Evolutionary conservation across 83 land plant species (phyloP), one percentile per base, ranked within the genome.

Genomic region (Diphasiastrum complanatum): DNA sequence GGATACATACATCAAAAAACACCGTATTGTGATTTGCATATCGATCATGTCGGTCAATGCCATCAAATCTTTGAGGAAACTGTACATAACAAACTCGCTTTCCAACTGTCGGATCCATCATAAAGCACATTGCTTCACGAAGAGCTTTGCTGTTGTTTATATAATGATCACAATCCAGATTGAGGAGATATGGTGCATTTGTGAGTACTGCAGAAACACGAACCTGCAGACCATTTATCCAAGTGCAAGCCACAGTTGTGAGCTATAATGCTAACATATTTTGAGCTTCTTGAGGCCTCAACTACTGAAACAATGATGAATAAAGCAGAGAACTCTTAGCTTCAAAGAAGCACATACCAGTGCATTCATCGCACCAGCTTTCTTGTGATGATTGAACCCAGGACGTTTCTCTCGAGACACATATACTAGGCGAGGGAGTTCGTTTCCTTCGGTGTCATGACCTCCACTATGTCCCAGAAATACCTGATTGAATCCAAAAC

Each of bases 311-410:
- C 10, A 19, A 28, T 25, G 40, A 29, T 23, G 24, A 0, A 45
- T n/a, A n/a, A n/a, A n/a, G 33, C 34, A 2, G 34, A 41, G 2
- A 32, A 12, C 14, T 54, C 5, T 47, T 27, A 18, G 11, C 65
- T 55, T 37, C 26, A 0, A 28, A 5, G 24, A 35, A 58, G 22
- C 0, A 66, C 70, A 23, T 60, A 85, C 89, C 86, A 85, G 67
- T 10, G 89, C 83, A 79, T 85, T 85, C 89, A 85, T 85, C 5
- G 89, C 89, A 70, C 89, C 89, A 3, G 89, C 89, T 71, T 85
- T 85, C 51, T 85, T 85, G 77, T 85, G 89, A 58, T 85, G 89
- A 51, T 85, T 82, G 57, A 85, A 85, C 18, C 89, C 89, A 28
- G 89, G 89, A 10, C 86, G 64, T 75, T 82, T 85, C 52, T 49